Percentiles rank a stretch among this genome's conserved stretches.
Conservation (phyloP, 2,329 filamentous ascomycete species). For the Botrytis porri region DNA sequence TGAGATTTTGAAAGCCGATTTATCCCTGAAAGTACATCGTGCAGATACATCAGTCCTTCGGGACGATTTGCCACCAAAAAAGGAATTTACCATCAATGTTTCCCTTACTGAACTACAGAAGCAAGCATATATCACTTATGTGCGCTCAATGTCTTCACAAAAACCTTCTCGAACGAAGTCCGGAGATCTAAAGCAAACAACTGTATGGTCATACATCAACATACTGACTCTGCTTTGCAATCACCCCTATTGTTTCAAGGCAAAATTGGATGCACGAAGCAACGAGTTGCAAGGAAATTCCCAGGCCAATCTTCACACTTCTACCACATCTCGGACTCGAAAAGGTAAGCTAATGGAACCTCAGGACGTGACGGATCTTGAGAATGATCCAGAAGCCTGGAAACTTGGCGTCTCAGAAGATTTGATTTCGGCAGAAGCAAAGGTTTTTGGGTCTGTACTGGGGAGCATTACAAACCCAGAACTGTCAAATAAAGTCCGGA, state of each 20-base stretch:
- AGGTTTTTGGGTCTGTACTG: constrained; percentile 9
- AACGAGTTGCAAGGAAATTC: constrained; percentile 30
- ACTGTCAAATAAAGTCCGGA: constrained; percentile 65
- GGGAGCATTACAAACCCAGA: constrained; percentile 42
- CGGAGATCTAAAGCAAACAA: constrained; percentile 41
- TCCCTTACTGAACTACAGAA: constrained; percentile 65
- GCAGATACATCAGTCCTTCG: constrained; percentile 66
- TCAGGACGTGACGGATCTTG: constrained; percentile 14
- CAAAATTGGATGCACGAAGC: constrained; percentile 46
- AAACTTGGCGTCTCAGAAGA: constrained; percentile 34
- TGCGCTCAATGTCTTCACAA: constrained; percentile 40
- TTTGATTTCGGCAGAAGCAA: constrained; percentile 25
- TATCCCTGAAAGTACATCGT: constrained; percentile 76
- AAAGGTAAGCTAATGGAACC: neutral
- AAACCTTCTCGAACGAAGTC: constrained; percentile 32
- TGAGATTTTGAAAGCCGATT: constrained; percentile 65
- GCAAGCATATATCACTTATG: constrained; percentile 56
- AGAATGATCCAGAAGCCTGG: constrained; percentile 32
- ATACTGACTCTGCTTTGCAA: constrained; percentile 54
- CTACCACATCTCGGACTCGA: neutral
- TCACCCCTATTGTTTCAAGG: constrained; percentile 48
- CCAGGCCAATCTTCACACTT: neutral
- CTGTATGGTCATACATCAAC: constrained; percentile 53
- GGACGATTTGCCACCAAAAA: constrained; percentile 68
- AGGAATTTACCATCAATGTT: constrained; percentile 77